phyloP scores from a whole-genome alignment of 2,329 filamentous ascomycete genomes.

The Paraconiothyrium sp. region DNA sequence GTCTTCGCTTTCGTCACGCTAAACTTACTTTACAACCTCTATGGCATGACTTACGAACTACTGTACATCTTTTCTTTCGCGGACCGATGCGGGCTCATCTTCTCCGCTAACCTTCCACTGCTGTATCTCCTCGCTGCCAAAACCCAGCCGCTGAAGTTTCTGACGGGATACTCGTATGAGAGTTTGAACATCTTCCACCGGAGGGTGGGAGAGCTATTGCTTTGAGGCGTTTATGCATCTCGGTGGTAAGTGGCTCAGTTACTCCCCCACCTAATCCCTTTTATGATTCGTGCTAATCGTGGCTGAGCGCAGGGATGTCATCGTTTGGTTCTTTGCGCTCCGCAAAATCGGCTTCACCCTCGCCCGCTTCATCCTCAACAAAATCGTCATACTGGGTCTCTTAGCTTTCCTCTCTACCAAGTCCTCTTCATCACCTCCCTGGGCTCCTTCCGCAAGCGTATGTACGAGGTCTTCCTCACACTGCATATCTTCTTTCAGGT shows the following conservation, averaged over 20 bases:
- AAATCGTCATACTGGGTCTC: constrained; percentile 64
- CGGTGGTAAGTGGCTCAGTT: neutral
- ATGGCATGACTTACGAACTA: constrained; percentile 59
- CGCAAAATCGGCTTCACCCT: constrained; percentile 61
- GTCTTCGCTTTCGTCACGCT: constrained; percentile 62
- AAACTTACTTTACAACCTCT: constrained; percentile 68
- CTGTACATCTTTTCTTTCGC: constrained; percentile 66
- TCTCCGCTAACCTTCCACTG: constrained; percentile 61
- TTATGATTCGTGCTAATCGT: neutral
- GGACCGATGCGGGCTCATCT: constrained; percentile 65
- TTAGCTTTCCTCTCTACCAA: constrained; percentile 67
- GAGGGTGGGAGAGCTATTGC: constrained; percentile 69
- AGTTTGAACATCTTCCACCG: constrained; percentile 73
- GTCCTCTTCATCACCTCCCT: constrained; percentile 70
- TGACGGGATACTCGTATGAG: constrained; percentile 73
- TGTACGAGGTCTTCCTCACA: constrained; percentile 71
- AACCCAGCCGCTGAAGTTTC: constrained; percentile 68
- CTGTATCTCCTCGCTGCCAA: constrained; percentile 73
- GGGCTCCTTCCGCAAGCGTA: constrained; percentile 66
- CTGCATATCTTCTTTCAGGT: constrained; percentile 67
- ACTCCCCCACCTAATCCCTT: neutral
- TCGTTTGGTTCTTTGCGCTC: constrained; percentile 64
- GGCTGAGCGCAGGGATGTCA: constrained; percentile 54
- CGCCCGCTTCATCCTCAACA: constrained; percentile 60
- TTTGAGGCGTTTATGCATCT: constrained; percentile 67